Evolutionary conservation across 345 rosid species (phyloP).

Genomic region (Zanthoxylum bungeanum): DNA sequence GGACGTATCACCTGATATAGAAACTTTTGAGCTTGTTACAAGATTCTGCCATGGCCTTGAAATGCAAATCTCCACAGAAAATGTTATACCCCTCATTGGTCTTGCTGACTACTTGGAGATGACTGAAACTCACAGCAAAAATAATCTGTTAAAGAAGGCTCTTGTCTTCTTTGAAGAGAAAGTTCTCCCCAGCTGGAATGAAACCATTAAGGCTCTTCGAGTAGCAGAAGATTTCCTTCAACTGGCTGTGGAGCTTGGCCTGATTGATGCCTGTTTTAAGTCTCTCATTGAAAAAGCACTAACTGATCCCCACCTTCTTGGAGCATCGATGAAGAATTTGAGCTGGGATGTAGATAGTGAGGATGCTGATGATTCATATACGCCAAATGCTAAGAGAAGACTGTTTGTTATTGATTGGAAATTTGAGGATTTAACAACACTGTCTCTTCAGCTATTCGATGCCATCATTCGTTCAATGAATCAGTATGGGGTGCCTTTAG

Average conservation of each 20-base stretch:
- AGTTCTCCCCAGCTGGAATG: slow-evolving; percentile 75
- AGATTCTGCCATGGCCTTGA: slow-evolving; percentile 68
- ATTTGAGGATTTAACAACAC: slow-evolving; percentile 50
- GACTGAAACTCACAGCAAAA: slow-evolving; percentile 55
- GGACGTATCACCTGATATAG: slow-evolving; percentile 51
- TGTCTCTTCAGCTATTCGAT: slow-evolving; percentile 57
- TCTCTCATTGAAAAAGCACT: slow-evolving; percentile 53
- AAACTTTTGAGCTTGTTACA: slow-evolving; percentile 57
- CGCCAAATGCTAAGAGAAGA: slow-evolving; percentile 66
- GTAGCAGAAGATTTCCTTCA: slow-evolving; percentile 29
- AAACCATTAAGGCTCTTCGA: slow-evolving; percentile 60
- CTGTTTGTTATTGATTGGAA: slow-evolving; percentile 56
- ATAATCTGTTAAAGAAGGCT: slow-evolving; percentile 55
- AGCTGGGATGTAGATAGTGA: slow-evolving; percentile 20
- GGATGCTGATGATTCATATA: slow-evolving; percentile 27
- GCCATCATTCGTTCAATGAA: slow-evolving; percentile 36
- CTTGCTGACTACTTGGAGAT: slow-evolving; percentile 57
- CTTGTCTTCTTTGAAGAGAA: slow-evolving; percentile 41
- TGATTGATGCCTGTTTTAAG: slow-evolving; percentile 59
- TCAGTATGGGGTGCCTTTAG: slow-evolving; percentile 32
- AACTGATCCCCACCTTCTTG: slow-evolving; percentile 56
- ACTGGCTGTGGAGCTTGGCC: slow-evolving; percentile 41
- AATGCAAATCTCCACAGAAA: slow-evolving; percentile 44
- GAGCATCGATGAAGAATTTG: slow-evolving; percentile 40
- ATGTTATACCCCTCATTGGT: slow-evolving; percentile 56